Evolutionary conservation across 2,329 filamentous ascomycete genomes (phyloP), one percentile per base, ranked within the genome.

Genomic region (Sporothrix sp.): DNA sequence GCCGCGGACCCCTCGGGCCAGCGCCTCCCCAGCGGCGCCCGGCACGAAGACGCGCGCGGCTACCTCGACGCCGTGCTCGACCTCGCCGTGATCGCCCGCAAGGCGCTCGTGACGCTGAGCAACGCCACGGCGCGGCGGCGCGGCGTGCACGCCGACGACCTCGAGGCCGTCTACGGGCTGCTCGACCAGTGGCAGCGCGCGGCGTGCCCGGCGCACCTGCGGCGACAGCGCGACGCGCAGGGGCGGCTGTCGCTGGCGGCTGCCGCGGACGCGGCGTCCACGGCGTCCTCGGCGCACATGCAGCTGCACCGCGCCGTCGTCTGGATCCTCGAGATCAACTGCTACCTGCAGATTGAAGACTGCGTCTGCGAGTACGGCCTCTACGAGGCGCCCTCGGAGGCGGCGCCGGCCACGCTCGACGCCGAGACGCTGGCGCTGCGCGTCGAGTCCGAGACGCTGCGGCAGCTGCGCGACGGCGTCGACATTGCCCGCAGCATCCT

Each of bases 61-160:
- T 59, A 58, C 48, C 52, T 59, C 16, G 58, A 59, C 23, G 57
- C 56, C 10, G 48, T 59, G 2, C 53, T 59, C 16, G 53, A 55
- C 20, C 48, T 59, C 14, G 51, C 56, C n/a, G 35, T 58, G 4
- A 47, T 59, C 8, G 57, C 54, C 5, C 56, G 57, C 16, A 45
- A 45, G 8, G 54, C 55, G 1, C 28, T 56, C 4, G 52, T 48
- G 2, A 45, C 20, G 4, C 43, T 59, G 11, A 51, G 49, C 45
- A 52, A 27, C 27, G 45, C 51, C 1, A 47, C 51, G n/a, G 45
- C 54, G 6, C 42, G 49, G 9, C 51, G 54, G 11, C 27, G 33
- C 13, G 56, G 56, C 18, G 44, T 58, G 33, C 37, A 27, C 2
- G 25, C 40, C 14, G 37, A 30, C 27, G 53, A 54, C 40, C 47